Evolutionary conservation across 352 stramenopile species (phyloP).

Genomic region (Pseudoperonospora humuli): DNA sequence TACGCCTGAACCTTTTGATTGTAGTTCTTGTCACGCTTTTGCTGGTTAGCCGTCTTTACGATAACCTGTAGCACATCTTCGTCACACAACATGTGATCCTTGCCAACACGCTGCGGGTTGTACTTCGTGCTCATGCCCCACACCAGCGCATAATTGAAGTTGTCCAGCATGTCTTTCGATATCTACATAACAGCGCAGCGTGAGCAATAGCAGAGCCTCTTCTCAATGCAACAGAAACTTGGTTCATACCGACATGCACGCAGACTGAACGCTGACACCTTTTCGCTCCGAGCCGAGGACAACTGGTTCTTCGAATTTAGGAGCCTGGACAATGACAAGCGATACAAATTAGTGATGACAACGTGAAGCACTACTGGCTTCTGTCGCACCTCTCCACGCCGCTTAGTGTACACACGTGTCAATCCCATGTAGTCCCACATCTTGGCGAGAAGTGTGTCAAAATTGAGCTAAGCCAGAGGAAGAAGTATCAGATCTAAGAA

Average conservation of each 20-base stretch:
- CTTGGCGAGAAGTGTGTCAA: conserved; percentile 87
- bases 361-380: not conserved
- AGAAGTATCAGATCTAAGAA: conserved; percentile 1
- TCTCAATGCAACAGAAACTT: not conserved
- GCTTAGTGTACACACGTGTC: conserved; percentile 86
- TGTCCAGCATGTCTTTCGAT: conserved; percentile 88
- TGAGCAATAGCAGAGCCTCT: not conserved
- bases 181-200: conserved; percentile 36
- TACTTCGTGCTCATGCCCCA: conserved; percentile 98
- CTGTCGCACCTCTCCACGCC: conserved; percentile 61
- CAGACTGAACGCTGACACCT: conserved; percentile 70
- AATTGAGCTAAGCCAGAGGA: conserved; percentile 87
- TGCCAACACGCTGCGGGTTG: conserved; percentile 93
- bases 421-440: conserved; percentile 90
- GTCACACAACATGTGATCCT: conserved; percentile 93
- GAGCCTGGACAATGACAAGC: conserved; percentile 27
- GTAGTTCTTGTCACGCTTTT: conserved; percentile 98
- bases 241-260: conserved; percentile 75
- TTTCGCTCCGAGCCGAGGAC: conserved; percentile 81
- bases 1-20: conserved; percentile 92
- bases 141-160: conserved; percentile 97
- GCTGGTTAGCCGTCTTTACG: conserved; percentile 96
- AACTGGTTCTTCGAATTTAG: conserved; percentile 72
- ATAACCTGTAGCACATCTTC: conserved; percentile 99
- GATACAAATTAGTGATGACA: not conserved